Percentiles rank a stretch among this genome's conserved stretches.
These are phyloP conservation scores for Xylaria sp. DNA, from an alignment of 2,329 filamentous ascomycete genomes.

Conservation along the genomic window DNA sequence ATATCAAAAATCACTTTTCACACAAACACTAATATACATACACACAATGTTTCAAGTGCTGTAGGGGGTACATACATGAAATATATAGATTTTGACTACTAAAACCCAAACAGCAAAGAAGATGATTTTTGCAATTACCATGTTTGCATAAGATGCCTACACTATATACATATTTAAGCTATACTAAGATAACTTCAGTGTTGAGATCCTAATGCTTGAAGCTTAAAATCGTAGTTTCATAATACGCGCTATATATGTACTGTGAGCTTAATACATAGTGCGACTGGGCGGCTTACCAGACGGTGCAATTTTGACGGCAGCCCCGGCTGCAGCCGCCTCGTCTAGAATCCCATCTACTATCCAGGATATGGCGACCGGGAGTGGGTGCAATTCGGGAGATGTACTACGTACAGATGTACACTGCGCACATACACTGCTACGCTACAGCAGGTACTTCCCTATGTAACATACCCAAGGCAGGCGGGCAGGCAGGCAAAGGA, in stretches of 20 bases:
- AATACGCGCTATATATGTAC: neutral
- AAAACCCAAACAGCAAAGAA: too few species aligned
- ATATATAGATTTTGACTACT: too few species aligned
- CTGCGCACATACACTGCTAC: neutral
- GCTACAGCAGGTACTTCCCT: neutral
- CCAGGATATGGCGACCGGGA: constrained; percentile 17
- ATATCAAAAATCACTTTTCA: neutral
- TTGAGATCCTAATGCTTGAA: too few species aligned
- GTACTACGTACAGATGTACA: constrained; percentile 1
- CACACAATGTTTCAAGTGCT: neutral
- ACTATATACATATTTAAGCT: too few species aligned
- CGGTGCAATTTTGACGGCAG: constrained; percentile 16
- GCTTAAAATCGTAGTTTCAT: too few species aligned
- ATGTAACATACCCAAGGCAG: neutral
- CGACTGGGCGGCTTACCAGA: neutral
- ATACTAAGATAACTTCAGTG: too few species aligned
- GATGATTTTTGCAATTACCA: neutral
- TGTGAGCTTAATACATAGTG: neutral
- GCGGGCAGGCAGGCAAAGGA: constrained; percentile 2
- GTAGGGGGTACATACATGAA: too few species aligned
- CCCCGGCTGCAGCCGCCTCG: constrained; percentile 32
- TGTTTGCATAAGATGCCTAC: too few species aligned
- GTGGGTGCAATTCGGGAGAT: constrained; percentile 12
- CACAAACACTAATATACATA: too few species aligned
- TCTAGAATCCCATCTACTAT: constrained; percentile 9